phyloP scores from a whole-genome alignment of 192 early-diverging fungal species.

The Thoreauomyces humboldtii region DNA sequence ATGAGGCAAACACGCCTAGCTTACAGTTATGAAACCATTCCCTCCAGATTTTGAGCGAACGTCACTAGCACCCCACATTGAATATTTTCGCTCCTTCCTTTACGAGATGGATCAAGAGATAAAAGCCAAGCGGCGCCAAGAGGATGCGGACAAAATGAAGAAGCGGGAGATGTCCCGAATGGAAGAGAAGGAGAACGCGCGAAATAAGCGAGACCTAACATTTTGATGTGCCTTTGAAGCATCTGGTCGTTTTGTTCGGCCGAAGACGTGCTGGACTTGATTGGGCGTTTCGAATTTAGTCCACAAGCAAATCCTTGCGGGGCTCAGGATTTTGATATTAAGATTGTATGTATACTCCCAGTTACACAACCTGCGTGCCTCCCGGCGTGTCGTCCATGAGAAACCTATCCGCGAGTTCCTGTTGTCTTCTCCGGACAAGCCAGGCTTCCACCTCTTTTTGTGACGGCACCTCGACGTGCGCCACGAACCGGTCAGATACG shows the following conservation, averaged over 20 bases:
- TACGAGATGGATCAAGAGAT: background rate
- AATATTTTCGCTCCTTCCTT: constrained; percentile 1
- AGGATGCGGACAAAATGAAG: background rate
- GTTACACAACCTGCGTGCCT: too few species aligned
- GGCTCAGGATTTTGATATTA: too few species aligned
- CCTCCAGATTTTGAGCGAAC: constrained; percentile 4
- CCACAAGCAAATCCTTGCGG: too few species aligned
- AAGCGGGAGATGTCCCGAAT: background rate
- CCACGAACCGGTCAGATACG: too few species aligned
- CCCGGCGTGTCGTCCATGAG: constrained; percentile 8
- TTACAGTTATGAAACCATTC: background rate
- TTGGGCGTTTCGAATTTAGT: too few species aligned
- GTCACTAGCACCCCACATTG: background rate
- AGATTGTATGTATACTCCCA: too few species aligned
- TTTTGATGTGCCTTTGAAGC: too few species aligned
- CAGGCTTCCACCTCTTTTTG: constrained; percentile 75
- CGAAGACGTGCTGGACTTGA: too few species aligned
- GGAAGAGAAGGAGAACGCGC: constrained; percentile 1
- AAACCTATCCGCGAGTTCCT: constrained; percentile 37
- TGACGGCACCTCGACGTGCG: constrained; percentile 52
- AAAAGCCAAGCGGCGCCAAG: background rate
- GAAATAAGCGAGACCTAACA: background rate
- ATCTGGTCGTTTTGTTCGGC: too few species aligned
- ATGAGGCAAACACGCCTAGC: background rate
- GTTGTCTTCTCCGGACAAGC: constrained; percentile 67